Evolutionary conservation across 495 filamentous ascomycete species (phyloP), one percentile per base, ranked within the genome.

Genomic region (Neurospora africana): DNA sequence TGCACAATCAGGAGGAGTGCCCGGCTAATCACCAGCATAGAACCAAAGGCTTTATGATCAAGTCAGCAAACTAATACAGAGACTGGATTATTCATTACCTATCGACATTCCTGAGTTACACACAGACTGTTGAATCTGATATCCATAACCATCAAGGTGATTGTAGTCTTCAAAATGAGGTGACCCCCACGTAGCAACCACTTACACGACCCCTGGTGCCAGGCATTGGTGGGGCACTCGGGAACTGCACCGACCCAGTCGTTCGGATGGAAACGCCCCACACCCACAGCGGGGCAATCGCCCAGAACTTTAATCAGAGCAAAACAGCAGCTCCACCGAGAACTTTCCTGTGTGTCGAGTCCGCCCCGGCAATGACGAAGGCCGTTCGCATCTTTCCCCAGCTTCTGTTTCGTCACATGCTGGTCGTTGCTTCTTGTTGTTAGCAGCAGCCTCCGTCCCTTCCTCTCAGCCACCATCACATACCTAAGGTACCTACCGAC

Each of bases 241-340:
- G 27, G 15, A 58, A 61, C 53, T 61, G 53, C 27, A 61, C 23
- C 53, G 27, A 61, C 53, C 53, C 27, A 27, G 23, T 27, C 27
- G 53, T 61, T 61, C 53, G 53, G 53, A 61, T 61, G 53, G 53
- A 61, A 61, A 19, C 27, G 53, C 27, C 27, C 53, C 53, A 61
- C 53, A 61, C 27, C 27, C 53, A 61, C 11, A 19, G 53, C 27
- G 53, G 53, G 53, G 53, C 53, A 61, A 61, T 61, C 23, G 40
- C 70, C 36, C 75, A 81, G 65, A 79, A 80, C 38, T 73, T 73
- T 35, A 73, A 69, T 61, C 78, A 75, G 33, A 67, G 38, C 68
- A 30, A 43, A 43, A 70, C 68, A 38, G 68, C 41, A 70, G 37
- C 38, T 43, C 68, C 19, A 41, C 68, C 68, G 37, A 43, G 38